Percentiles rank a stretch among this genome's conserved stretches.
phyloP scores from a whole-genome alignment of 2,329 filamentous ascomycete genomes.

The Sporothrix inflata region DNA sequence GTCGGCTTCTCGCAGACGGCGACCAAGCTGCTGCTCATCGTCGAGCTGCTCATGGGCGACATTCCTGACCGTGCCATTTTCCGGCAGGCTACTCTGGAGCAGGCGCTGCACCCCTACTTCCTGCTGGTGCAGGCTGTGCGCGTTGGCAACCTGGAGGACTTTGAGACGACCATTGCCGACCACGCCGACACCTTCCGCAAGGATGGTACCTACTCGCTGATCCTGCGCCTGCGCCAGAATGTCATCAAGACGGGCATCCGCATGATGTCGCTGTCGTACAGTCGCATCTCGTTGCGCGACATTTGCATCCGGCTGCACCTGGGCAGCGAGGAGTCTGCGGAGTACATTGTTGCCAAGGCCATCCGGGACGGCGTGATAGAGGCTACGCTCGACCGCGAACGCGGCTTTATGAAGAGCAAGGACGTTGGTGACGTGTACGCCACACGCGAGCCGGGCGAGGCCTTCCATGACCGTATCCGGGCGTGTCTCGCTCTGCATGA shows the following conservation, averaged over 20 bases:
- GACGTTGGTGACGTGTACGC: slow-evolving; percentile 95
- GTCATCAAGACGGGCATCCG: slow-evolving; percentile 99
- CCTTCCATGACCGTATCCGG: slow-evolving; percentile 94
- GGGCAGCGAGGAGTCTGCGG: slow-evolving; percentile 93
- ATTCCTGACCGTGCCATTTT: slow-evolving; percentile 95
- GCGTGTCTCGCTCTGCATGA: slow-evolving; percentile 92
- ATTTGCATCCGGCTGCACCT: slow-evolving; percentile 95
- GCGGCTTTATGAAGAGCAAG: slow-evolving; percentile 98
- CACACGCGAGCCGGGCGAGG: slow-evolving; percentile 92
- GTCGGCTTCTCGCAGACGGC: slow-evolving; percentile 95
- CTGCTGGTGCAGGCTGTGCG: slow-evolving; percentile 92
- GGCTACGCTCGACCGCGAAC: slow-evolving; percentile 89
- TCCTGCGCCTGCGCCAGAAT: slow-evolving; percentile 92
- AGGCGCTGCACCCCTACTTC: slow-evolving; percentile 89
- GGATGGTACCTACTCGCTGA: slow-evolving; percentile 93
- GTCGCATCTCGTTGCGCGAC: slow-evolving; percentile 92
- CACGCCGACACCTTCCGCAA: slow-evolving; percentile 85
- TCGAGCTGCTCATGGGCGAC: slow-evolving; percentile 97
- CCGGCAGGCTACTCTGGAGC: slow-evolving; percentile 84
- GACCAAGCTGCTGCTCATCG: slow-evolving; percentile 93
- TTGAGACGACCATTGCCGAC: slow-evolving; percentile 81
- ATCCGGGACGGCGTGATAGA: slow-evolving; percentile 98
- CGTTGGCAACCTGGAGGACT: slow-evolving; percentile 93
- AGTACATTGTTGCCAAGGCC: slow-evolving; percentile 99
- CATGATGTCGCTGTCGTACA: slow-evolving; percentile 98